Evolutionary conservation across 2,329 filamentous ascomycete genomes (phyloP).

Genomic region (Colletotrichum eleusines): DNA sequence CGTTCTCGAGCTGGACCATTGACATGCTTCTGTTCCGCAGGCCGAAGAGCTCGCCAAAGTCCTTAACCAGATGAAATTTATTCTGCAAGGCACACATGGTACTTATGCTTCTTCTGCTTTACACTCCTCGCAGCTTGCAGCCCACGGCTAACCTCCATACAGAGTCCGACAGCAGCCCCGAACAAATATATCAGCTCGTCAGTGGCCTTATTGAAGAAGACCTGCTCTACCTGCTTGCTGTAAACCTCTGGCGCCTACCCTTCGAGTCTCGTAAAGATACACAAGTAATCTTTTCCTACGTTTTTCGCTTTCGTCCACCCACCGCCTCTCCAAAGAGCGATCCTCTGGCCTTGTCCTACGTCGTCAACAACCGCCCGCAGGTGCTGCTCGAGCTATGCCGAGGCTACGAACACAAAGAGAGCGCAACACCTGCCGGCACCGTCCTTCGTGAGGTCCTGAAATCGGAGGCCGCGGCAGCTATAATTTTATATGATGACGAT

Average conservation of each 20-base stretch:
- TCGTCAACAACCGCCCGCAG: conserved; percentile 87
- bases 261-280: conserved; percentile 98
- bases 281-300: conserved; percentile 94
- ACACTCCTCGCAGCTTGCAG: neutral
- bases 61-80: conserved; percentile 89
- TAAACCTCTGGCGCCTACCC: conserved; percentile 84
- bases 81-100: conserved; percentile 95
- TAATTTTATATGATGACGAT: conserved; percentile 93
- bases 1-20: conserved; percentile 41
- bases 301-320: conserved; percentile 87
- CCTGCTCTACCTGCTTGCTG: conserved; percentile 85
- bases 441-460: conserved; percentile 90
- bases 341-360: conserved; percentile 87
- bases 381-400: conserved; percentile 89
- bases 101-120: conserved; percentile 41
- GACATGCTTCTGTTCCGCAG: conserved; percentile 58
- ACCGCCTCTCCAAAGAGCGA: conserved; percentile 76
- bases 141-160: conserved; percentile 40
- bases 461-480: conserved; percentile 88
- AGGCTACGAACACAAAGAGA: conserved; percentile 91
- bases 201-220: conserved; percentile 89
- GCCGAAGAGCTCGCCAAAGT: conserved; percentile 89
- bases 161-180: conserved; percentile 89
- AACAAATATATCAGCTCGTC: conserved; percentile 89
- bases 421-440: conserved; percentile 89